Evolutionary conservation across 2,329 filamentous ascomycete species (phyloP), one percentile per base, ranked within the genome.

Genomic region (Magnaporthiopsis poae): DNA sequence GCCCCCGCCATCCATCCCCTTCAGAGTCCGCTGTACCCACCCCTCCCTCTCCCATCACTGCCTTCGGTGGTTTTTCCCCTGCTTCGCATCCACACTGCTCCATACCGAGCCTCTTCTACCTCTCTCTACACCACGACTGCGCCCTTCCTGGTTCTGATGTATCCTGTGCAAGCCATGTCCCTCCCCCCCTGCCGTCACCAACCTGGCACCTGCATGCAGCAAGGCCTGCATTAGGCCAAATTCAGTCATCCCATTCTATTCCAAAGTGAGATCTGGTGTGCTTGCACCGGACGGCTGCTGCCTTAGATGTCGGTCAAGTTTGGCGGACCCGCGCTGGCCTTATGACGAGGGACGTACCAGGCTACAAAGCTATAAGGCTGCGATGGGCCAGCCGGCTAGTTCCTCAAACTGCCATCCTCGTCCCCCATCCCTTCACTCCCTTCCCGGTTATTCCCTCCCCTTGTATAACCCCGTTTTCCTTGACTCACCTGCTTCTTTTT

Each of bases 331-430:
- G 71, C 72, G 69, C 72, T 71, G 66, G 73, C 72, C 73, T 71
- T 68, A 71, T 72, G 70, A 72, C 71, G 69, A 69, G 70, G 70
- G 68, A 67, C 70, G 62, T 66, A 63, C 74, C 74, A 79, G 78
- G 76, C 76, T 78, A 71, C 76, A 75, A 59, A 59, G 59, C 61
- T 85, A 85, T 84, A 85, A 85, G 82, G 82, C 79, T 82, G 73
- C 79, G 78, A 46, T 46, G 39, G 39, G 39, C 39, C 39, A 5
- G 39, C 15, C 39, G 39, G 39, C 39, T 46, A 46, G 39, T 46
- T 46, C 39, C 39, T 46, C 39, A 46, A 36, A 29, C 59, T 60
- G 35, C 62, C 46, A 27, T 27, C 39, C 62, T 59, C 39, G 33
- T 66, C 62, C 62, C 31, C 27, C 52, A 15, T 56, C 65, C 27